A percentile compares a stretch with the other conserved stretches of the same genome.
phyloP scores from a whole-genome alignment of 2,329 filamentous ascomycete genomes.

The Clarireedia hainanense region DNA sequence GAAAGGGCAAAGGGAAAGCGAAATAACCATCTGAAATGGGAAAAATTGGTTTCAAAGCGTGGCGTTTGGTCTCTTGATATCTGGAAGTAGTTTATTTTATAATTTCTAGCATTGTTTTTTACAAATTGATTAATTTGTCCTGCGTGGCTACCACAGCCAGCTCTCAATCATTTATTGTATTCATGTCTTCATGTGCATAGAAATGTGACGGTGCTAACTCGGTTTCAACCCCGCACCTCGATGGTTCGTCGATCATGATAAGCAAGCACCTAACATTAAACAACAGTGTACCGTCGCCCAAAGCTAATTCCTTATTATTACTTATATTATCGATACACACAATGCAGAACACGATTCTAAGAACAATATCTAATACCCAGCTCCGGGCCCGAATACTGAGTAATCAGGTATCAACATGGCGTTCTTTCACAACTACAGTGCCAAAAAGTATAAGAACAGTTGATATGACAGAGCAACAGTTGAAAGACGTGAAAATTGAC shows the following conservation, averaged over 20 bases:
- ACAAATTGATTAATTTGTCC: background rate
- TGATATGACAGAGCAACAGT: conserved; percentile 39
- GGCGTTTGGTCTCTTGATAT: conserved; percentile 3
- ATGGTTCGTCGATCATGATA: no score
- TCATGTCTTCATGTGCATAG: no score
- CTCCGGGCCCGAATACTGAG: background rate
- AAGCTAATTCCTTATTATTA: no score
- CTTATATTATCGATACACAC: background rate
- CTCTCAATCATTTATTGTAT: no score
- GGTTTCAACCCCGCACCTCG: no score
- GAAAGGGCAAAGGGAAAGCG: conserved; percentile 11
- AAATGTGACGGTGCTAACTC: no score
- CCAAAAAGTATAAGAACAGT: conserved; percentile 16
- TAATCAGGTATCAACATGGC: background rate
- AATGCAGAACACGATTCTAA: background rate
- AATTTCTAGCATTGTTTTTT: background rate
- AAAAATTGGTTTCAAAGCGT: background rate
- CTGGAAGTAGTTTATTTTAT: background rate
- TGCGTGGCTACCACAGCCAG: no score
- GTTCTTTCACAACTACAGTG: conserved; percentile 14
- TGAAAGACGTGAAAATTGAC: conserved; percentile 48
- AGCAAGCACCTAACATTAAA: no score
- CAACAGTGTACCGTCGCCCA: no score
- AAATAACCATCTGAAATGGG: conserved; percentile 1
- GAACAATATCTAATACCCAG: background rate